phyloP scores from a whole-genome alignment of 2,329 filamentous ascomycete species.

The Teratosphaeria zuluensis region DNA sequence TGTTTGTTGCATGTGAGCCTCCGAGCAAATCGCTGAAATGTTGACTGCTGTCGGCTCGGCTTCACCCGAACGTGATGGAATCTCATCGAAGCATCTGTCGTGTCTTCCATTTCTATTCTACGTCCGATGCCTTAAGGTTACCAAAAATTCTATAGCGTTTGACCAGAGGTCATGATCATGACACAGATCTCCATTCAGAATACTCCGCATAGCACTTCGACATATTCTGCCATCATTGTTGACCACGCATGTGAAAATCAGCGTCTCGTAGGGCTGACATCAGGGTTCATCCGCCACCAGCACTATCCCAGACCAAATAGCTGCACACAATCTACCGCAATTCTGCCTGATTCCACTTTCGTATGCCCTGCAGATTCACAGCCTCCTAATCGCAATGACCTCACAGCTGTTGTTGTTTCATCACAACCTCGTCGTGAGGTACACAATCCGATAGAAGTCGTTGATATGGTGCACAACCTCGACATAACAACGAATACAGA shows the following conservation, averaged over 20 bases:
- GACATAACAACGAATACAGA: no score
- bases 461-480: no score
- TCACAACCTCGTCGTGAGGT: no score
- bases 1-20: neutral
- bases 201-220: neutral
- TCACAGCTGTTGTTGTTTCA: no score
- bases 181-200: neutral
- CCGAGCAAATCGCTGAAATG: neutral
- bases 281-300: neutral
- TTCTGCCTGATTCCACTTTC: neutral
- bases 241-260: neutral
- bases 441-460: no score
- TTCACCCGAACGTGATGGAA: neutral
- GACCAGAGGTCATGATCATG: neutral
- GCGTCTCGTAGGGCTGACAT: neutral
- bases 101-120: neutral
- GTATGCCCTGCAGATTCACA: neutral
- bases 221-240: neutral
- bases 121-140: neutral
- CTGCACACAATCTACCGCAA: neutral
- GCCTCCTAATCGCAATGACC: neutral
- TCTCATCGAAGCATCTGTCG: neutral
- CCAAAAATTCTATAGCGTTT: neutral
- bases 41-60: neutral
- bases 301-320: neutral